Evolutionary conservation across 2,329 filamentous ascomycete species (phyloP).

Genomic region (Raffaelea ambrosiae): DNA sequence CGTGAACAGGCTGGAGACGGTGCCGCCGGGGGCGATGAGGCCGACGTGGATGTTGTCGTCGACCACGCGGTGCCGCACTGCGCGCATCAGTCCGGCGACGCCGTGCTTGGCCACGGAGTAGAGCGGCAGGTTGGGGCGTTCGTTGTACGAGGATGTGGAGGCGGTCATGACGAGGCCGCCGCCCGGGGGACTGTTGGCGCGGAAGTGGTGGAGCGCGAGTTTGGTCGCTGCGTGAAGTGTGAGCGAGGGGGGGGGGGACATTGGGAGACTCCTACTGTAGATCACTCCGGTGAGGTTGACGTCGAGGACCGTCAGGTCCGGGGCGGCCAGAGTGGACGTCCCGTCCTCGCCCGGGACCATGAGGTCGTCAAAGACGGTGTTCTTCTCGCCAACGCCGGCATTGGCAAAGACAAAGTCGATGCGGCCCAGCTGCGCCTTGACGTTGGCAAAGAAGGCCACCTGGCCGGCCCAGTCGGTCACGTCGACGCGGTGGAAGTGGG

Average conservation of each 20-base stretch:
- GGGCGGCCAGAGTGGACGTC: not conserved
- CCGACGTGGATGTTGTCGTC: slow-evolving; percentile 18
- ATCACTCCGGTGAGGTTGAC: not conserved
- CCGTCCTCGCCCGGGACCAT: not conserved
- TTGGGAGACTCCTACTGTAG: no score
- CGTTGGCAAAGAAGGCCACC: not conserved
- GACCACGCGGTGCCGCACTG: slow-evolving; percentile 16
- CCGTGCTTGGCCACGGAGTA: slow-evolving; percentile 25
- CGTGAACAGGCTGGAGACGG: not conserved
- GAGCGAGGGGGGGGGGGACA: no score
- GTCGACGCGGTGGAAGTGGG: slow-evolving; percentile 10
- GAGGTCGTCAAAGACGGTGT: not conserved
- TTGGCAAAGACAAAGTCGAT: slow-evolving; percentile 42
- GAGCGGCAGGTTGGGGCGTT: no score
- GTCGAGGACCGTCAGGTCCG: not conserved
- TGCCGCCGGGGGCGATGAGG: slow-evolving; percentile 19
- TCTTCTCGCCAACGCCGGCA: slow-evolving; percentile 33
- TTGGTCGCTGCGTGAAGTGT: not conserved
- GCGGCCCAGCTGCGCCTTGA: slow-evolving; percentile 6
- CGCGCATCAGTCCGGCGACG: slow-evolving; percentile 24
- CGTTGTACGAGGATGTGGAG: no score
- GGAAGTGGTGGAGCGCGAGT: not conserved
- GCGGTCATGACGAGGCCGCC: not conserved
- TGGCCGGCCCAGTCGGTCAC: slow-evolving; percentile 12
- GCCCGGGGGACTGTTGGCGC: not conserved